A percentile compares a stretch with the other conserved stretches of the same genome.
phyloP scores from a whole-genome alignment of 164 flowering plant genomes.

The Houttuynia cordata region DNA sequence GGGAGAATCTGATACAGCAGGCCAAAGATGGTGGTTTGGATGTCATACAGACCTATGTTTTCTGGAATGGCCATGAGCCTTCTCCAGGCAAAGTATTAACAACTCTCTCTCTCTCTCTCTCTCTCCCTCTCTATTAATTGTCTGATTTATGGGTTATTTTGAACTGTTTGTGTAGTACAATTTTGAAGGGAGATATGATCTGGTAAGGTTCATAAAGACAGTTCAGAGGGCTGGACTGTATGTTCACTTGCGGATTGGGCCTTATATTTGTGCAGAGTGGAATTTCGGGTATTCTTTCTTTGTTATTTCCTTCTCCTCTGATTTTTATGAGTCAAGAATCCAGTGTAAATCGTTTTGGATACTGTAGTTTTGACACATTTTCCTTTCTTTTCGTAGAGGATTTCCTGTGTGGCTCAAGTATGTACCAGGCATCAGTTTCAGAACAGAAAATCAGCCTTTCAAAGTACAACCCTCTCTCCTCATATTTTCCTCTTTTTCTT shows the following conservation, averaged over 20 bases:
- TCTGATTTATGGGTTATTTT: no score
- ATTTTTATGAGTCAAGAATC: not conserved
- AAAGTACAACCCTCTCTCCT: slow-evolving; percentile 62
- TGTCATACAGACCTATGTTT: slow-evolving; percentile 29
- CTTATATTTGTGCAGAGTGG: slow-evolving; percentile 72
- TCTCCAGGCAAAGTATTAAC: slow-evolving; percentile 47
- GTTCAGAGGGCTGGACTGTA: slow-evolving; percentile 56
- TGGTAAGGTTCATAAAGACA: slow-evolving; percentile 56
- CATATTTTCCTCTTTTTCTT: no score
- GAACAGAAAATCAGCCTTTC: slow-evolving; percentile 77
- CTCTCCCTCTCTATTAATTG: not conserved
- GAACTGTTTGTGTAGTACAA: slow-evolving; percentile 14
- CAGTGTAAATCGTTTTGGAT: not conserved
- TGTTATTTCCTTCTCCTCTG: not conserved
- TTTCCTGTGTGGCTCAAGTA: slow-evolving; percentile 93
- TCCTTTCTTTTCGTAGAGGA: slow-evolving; percentile 33
- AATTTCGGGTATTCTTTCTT: slow-evolving; percentile 61
- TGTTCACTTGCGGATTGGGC: slow-evolving; percentile 70
- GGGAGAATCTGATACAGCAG: slow-evolving; percentile 20
- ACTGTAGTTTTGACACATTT: not conserved
- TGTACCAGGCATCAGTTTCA: slow-evolving; percentile 68
- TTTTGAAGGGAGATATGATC: slow-evolving; percentile 59
- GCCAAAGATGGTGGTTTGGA: slow-evolving; percentile 17
- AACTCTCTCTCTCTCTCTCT: not conserved
- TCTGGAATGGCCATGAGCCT: slow-evolving; percentile 77